Evolutionary conservation across 768 basidiomycete species (phyloP).

Genomic region (Pluteus cervinus): DNA sequence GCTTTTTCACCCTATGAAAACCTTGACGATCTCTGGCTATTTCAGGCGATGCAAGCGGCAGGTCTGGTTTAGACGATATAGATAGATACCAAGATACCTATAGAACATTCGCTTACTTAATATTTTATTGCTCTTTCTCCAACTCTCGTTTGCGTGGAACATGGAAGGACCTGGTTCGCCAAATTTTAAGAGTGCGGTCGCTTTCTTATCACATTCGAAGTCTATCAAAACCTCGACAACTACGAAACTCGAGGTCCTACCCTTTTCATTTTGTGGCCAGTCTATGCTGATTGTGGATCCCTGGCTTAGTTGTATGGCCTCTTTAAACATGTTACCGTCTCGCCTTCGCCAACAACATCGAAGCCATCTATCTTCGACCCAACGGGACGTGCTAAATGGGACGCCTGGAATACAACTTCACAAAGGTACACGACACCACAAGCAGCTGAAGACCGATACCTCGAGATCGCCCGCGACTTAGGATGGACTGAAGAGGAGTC

Average conservation of each 20-base stretch:
- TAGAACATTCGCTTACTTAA: conserved; percentile 14
- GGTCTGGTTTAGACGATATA: conserved; percentile 45
- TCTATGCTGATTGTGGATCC: conserved; percentile 30
- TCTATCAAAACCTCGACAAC: conserved; percentile 52
- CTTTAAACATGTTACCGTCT: conserved; percentile 70
- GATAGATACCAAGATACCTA: not conserved
- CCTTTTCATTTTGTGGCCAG: conserved; percentile 13
- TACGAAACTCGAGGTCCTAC: conserved; percentile 69
- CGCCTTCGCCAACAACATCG: conserved; percentile 42
- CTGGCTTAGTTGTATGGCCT: conserved; percentile 70
- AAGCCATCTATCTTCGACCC: conserved; percentile 77
- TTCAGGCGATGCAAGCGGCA: conserved; percentile 74
- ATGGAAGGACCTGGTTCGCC: conserved; percentile 28
- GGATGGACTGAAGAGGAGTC: conserved; percentile 54
- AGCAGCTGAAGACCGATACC: conserved; percentile 59
- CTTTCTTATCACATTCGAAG: conserved; percentile 53
- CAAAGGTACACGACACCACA: conserved; percentile 36
- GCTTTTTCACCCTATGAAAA: not conserved
- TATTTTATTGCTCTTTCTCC: conserved; percentile 10
- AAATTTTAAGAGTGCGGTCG: conserved; percentile 53
- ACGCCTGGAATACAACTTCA: conserved; percentile 62
- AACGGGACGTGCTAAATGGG: conserved; percentile 81
- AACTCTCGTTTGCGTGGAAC: too few species aligned
- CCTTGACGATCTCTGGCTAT: conserved; percentile 3
- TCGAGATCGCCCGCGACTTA: conserved; percentile 58